phyloP scores from a whole-genome alignment of 371 early-diverging fungal genomes.

The Rhizopus sp. region DNA sequence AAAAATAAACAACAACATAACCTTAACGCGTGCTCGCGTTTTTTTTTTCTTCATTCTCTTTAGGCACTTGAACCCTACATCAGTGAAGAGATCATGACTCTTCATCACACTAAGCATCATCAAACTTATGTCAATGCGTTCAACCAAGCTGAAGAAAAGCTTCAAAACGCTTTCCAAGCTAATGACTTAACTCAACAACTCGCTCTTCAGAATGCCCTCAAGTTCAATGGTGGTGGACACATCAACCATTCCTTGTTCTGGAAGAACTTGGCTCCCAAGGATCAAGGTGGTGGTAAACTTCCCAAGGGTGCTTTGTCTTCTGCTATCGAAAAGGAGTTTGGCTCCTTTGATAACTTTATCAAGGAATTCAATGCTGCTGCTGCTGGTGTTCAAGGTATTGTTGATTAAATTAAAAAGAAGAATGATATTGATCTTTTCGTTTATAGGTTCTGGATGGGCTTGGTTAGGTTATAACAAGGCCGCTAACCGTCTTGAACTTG shows the following conservation, averaged over 20 bases:
- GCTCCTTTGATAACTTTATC: constrained; percentile 84
- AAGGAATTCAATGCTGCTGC: constrained; percentile 81
- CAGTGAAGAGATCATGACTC: constrained; percentile 93
- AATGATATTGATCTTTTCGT: background rate
- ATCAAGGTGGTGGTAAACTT: constrained; percentile 23
- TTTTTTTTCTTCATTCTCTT: background rate
- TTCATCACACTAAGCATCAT: constrained; percentile 98
- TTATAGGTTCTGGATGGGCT: constrained; percentile 92
- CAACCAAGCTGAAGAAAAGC: constrained; percentile 70
- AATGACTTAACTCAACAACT: constrained; percentile 75
- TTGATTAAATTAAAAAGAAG: background rate
- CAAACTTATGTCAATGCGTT: constrained; percentile 68
- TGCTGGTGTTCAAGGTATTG: constrained; percentile 79
- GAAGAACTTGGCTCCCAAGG: constrained; percentile 88
- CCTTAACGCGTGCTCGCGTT: background rate
- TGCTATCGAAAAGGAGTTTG: constrained; percentile 81
- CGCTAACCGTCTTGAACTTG: constrained; percentile 79
- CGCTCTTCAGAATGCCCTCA: constrained; percentile 78
- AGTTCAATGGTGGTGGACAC: constrained; percentile 98
- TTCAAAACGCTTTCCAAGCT: constrained; percentile 67
- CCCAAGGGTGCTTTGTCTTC: constrained; percentile 27
- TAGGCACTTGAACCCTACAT: constrained; percentile 94
- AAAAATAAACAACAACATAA: background rate
- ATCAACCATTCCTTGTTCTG: constrained; percentile 98
- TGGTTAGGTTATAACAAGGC: constrained; percentile 93